Percentiles rank a stretch among this genome's conserved stretches.
phyloP scores from a whole-genome alignment of 2,329 filamentous ascomycete genomes.

The Aspergillus sp. region DNA sequence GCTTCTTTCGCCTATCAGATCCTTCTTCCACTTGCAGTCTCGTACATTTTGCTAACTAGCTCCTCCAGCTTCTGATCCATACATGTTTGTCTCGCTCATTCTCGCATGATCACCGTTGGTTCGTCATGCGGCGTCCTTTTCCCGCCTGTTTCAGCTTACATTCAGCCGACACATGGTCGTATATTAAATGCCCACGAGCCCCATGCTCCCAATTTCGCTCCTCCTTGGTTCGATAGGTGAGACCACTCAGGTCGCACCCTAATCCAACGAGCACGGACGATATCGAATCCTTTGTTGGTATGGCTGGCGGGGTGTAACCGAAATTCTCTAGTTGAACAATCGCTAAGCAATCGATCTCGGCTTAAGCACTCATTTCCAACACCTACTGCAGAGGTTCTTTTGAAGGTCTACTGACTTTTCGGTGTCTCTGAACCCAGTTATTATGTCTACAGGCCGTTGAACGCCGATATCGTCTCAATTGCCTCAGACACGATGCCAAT shows the following conservation, averaged over 20 bases:
- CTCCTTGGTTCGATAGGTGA: neutral
- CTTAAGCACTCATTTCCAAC: neutral
- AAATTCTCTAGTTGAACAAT: neutral
- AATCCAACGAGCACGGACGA: constrained; percentile 2
- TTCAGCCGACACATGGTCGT: constrained; percentile 3
- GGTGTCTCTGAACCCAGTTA: neutral
- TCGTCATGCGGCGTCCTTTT: constrained; percentile 1
- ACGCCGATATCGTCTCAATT: neutral
- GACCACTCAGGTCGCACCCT: neutral
- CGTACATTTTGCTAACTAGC: neutral
- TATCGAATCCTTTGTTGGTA: constrained; percentile 1
- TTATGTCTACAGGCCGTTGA: neutral
- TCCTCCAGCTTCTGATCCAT: neutral
- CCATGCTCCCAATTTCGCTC: neutral
- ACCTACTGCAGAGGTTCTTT: neutral
- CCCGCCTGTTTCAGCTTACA: neutral
- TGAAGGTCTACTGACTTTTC: neutral
- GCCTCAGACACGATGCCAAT: neutral
- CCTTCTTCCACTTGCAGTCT: neutral
- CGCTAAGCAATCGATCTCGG: neutral
- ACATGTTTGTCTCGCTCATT: neutral
- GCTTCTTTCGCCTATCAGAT: constrained; percentile 1
- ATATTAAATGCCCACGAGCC: constrained; percentile 6
- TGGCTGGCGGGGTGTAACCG: neutral
- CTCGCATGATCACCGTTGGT: neutral